A percentile compares a stretch with the other conserved stretches of the same genome.
These are phyloP conservation scores for Bipolaris gigantea DNA, from an alignment of 2,329 filamentous ascomycete species.

Conservation along the genomic window DNA sequence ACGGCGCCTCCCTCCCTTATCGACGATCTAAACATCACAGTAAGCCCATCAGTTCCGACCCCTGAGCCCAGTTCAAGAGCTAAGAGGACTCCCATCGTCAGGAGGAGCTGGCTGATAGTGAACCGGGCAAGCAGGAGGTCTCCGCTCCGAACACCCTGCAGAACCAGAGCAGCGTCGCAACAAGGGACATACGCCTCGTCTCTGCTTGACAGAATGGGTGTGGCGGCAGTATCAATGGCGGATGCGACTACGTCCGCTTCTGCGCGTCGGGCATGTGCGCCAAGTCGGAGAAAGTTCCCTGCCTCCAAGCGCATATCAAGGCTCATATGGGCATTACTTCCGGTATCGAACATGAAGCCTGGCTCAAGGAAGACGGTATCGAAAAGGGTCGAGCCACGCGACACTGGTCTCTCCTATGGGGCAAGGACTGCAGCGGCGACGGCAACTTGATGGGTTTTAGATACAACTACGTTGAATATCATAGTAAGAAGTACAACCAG, in stretches of 20 bases:
- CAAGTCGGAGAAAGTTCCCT: neutral
- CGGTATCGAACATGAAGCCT: constrained; percentile 1
- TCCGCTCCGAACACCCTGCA: neutral
- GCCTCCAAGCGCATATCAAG: neutral
- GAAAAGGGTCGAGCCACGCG: neutral
- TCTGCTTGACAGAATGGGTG: neutral
- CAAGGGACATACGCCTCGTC: neutral
- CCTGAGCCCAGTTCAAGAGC: neutral
- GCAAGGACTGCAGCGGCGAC: constrained; percentile 1
- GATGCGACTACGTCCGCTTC: constrained; percentile 4
- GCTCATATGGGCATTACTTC: constrained; percentile 2
- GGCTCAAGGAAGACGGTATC: neutral
- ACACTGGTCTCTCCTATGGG: neutral
- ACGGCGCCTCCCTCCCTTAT: neutral
- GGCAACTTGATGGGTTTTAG: constrained; percentile 1
- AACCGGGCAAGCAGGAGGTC: neutral
- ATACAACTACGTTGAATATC: neutral
- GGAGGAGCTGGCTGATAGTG: neutral
- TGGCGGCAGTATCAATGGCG: constrained; percentile 3
- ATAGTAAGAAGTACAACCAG: constrained; percentile 1
- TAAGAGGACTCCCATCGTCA: neutral
- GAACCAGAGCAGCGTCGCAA: constrained; percentile 1
- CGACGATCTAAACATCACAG: neutral
- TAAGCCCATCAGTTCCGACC: neutral
- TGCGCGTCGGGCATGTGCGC: constrained; percentile 3